These are phyloP conservation scores for Bruguiera gymnorhiza DNA, from an alignment of 345 rosid genomes.

Conservation along the genomic window DNA sequence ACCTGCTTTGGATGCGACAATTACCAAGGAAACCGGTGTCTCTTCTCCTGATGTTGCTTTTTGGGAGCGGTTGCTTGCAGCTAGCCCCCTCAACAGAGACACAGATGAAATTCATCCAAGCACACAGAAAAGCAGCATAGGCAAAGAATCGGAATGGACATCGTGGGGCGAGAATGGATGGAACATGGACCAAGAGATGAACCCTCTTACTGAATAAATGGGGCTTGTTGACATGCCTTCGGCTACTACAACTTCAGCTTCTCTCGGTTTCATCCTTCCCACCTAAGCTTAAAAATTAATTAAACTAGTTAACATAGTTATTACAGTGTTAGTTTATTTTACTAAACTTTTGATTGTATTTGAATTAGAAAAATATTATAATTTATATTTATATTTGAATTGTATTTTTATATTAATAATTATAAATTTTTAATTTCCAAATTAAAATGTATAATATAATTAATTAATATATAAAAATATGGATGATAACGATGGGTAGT, in stretches of 20 bases:
- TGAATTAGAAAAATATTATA: too few species aligned
- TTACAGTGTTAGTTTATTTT: too few species aligned
- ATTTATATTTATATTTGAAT: too few species aligned
- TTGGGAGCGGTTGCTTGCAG: constrained; percentile 31
- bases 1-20: constrained; percentile 5
- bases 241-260: not conserved
- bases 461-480: too few species aligned
- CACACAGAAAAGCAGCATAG: constrained; percentile 1
- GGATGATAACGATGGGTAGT: too few species aligned
- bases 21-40: constrained; percentile 14
- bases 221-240: not conserved
- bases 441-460: too few species aligned
- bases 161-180: constrained; percentile 19
- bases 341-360: too few species aligned
- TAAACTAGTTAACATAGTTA: too few species aligned
- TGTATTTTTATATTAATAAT: too few species aligned
- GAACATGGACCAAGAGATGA: constrained; percentile 19
- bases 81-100: constrained; percentile 10
- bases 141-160: constrained; percentile 18
- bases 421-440: too few species aligned
- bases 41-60: constrained; percentile 20
- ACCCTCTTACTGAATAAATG: constrained; percentile 25
- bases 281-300: too few species aligned
- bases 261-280: too few species aligned
- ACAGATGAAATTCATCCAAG: constrained; percentile 19